Conservation (phyloP, 2,329 filamentous ascomycete genomes). For the Colletotrichum simmondsii region DNA sequence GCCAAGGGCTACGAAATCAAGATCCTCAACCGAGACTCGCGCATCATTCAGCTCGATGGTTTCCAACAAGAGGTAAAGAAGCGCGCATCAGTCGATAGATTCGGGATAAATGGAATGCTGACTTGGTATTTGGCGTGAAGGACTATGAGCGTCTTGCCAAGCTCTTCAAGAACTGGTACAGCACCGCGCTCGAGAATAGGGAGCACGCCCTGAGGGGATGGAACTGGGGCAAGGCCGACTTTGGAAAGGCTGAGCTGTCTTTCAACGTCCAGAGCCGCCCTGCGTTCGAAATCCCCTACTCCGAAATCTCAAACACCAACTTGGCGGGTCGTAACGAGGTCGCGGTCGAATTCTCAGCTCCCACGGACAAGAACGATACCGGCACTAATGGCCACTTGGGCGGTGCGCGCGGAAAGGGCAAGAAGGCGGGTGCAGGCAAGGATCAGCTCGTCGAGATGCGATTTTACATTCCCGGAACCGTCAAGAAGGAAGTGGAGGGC, state of each 20-base stretch:
- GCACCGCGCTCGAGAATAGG: constrained; percentile 88
- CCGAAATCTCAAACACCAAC: constrained; percentile 98
- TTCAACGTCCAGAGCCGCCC: constrained; percentile 98
- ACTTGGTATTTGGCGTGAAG: constrained; percentile 47
- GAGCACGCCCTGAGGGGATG: constrained; percentile 96
- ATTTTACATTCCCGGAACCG: constrained; percentile 96
- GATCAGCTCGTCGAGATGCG: constrained; percentile 99
- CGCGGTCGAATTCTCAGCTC: constrained; percentile 90
- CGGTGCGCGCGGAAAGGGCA: constrained; percentile 80
- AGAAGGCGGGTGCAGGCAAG: constrained; percentile 87
- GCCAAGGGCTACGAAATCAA: constrained; percentile 94
- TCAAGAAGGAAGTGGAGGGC: constrained; percentile 79
- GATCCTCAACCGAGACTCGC: constrained; percentile 84
- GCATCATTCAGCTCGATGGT: constrained; percentile 92
- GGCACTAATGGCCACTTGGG: constrained; percentile 79
- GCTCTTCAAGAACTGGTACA: constrained; percentile 98
- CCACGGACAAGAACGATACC: constrained; percentile 76
- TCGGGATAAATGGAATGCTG: background rate
- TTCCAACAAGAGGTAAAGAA: constrained; percentile 82
- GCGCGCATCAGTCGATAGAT: constrained; percentile 40
- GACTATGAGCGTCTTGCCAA: constrained; percentile 92
- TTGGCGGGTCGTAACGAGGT: constrained; percentile 98
- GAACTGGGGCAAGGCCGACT: constrained; percentile 99
- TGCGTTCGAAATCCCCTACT: constrained; percentile 96
- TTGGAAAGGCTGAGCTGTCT: constrained; percentile 91